Conservation (phyloP, 2,329 filamentous ascomycete species). For the Thielaviopsis euricoi region DNA sequence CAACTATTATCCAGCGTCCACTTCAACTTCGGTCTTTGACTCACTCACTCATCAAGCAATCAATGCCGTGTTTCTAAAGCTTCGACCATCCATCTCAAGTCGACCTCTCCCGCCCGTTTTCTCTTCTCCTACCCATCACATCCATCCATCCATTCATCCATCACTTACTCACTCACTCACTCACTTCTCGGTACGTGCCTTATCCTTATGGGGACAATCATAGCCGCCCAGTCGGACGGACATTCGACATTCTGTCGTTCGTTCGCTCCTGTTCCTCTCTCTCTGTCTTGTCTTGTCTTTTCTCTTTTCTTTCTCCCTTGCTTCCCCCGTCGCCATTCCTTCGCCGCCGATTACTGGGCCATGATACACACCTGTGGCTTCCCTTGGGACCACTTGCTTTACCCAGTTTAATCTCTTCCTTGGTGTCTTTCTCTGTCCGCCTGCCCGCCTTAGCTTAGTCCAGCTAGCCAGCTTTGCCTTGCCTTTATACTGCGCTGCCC, state of each 20-base stretch:
- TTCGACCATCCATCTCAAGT: neutral
- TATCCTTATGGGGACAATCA: constrained; percentile 10
- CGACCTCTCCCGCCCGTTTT: neutral
- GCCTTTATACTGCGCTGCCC: too few species aligned
- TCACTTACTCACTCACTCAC: neutral
- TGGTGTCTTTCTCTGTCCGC: neutral
- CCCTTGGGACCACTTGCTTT: neutral
- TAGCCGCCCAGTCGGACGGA: constrained; percentile 2
- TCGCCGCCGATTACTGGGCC: neutral
- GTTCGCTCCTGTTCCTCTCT: constrained; percentile 4
- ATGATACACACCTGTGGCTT: neutral
- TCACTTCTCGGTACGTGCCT: constrained; percentile 4
- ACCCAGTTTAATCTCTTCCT: neutral
- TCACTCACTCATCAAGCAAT: neutral
- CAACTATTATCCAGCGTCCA: too few species aligned
- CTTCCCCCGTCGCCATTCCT: neutral
- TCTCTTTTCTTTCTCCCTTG: neutral
- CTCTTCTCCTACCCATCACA: neutral
- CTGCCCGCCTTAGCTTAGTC: too few species aligned
- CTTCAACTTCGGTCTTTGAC: too few species aligned
- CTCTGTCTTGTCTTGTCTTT: neutral
- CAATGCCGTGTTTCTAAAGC: neutral
- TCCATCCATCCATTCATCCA: too few species aligned
- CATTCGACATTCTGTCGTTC: neutral
- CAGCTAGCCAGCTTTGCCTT: neutral